Base-by-base conservation (phyloP, 2,329 filamentous ascomycete species). In the Keithomyces neogunnii region DNA sequence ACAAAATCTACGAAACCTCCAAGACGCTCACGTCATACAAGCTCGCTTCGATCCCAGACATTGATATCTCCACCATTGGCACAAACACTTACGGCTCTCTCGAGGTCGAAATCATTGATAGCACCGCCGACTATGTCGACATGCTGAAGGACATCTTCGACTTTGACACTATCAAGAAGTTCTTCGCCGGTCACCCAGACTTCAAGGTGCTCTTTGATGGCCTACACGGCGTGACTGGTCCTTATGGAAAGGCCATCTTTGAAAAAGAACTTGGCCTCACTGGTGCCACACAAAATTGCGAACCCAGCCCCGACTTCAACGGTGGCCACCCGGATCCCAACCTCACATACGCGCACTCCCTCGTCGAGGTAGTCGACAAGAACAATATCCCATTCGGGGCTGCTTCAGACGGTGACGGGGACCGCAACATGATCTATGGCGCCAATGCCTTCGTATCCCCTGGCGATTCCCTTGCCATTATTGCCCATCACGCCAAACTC, bases 391-490 rank as follows among this genome's bases (percentile, higher is more conserved):
- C 95, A 66, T 99, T 99, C 63, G 93, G 93, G 65, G 93, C 93
- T 53, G 93, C 93, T 46, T 95, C 89, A 57, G 93, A 99, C 61
- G 93, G 93, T 61, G 93, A 99, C 63, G 93, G 93, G 63, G 93
- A 99, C 77, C 88, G 93, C 62, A 99, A 99, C 83, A 99, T 99
- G 93, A 99, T 99, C 66, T 99, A 99, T 73, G 93, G 93, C 56
- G 91, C 92, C 59, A 92, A 95, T 64, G 84, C 87, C 44, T 99
- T 99, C 66, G 93, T 99, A 55, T 97, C 92, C 6, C 93, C 93
- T 6, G 93, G 93, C 66, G 93, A 99, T 77, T 96, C 89, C 64
- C 78, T 99, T 63, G 93, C 93, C 65, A 99, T 99, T 68, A 99
- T 99, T 65, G 90, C 93, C 47, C 93, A 99, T 77, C 86, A 99